These are phyloP conservation scores for Hypoxylon subgilvum DNA, from an alignment of 495 filamentous ascomycete genomes.

Conservation along the genomic window DNA sequence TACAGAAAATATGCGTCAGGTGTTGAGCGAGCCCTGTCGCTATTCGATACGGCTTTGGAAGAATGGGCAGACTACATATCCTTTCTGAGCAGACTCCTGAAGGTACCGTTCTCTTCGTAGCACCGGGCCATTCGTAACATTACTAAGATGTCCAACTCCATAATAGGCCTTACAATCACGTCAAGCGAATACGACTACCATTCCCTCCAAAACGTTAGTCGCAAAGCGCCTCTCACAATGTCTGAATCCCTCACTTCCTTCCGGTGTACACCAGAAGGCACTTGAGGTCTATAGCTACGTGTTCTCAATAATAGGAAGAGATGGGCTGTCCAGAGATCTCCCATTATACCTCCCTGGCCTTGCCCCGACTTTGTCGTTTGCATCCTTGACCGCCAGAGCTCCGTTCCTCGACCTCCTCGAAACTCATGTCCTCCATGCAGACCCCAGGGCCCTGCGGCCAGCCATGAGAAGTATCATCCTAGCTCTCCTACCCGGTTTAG, in stretches of 20 bases:
- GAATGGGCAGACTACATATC: conserved; percentile 99
- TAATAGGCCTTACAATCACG: conserved; percentile 84
- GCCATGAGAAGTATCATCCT: conserved; percentile 88
- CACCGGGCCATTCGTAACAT: background rate
- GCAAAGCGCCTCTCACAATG: conserved; percentile 94
- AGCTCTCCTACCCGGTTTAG: conserved; percentile 84
- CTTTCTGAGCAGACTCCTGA: conserved; percentile 87
- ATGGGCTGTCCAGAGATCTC: conserved; percentile 79
- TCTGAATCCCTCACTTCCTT: conserved; percentile 88
- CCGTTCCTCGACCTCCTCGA: conserved; percentile 84
- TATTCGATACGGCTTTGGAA: conserved; percentile 91
- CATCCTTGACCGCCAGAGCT: conserved; percentile 85
- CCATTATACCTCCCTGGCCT: conserved; percentile 88
- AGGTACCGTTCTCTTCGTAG: conserved; percentile 59
- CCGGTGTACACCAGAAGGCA: conserved; percentile 97
- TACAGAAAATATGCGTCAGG: conserved; percentile 89
- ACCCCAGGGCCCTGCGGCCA: conserved; percentile 73
- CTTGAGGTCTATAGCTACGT: conserved; percentile 92
- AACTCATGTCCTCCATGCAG: conserved; percentile 73
- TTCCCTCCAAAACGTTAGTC: conserved; percentile 84
- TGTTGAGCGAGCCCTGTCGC: conserved; percentile 83
- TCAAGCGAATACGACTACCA: conserved; percentile 68
- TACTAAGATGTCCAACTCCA: conserved; percentile 24
- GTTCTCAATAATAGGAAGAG: conserved; percentile 76
- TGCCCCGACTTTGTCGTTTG: conserved; percentile 86